These are phyloP conservation scores for Aspergillus nanangensis DNA, from an alignment of 495 filamentous ascomycete genomes.

Conservation along the genomic window DNA sequence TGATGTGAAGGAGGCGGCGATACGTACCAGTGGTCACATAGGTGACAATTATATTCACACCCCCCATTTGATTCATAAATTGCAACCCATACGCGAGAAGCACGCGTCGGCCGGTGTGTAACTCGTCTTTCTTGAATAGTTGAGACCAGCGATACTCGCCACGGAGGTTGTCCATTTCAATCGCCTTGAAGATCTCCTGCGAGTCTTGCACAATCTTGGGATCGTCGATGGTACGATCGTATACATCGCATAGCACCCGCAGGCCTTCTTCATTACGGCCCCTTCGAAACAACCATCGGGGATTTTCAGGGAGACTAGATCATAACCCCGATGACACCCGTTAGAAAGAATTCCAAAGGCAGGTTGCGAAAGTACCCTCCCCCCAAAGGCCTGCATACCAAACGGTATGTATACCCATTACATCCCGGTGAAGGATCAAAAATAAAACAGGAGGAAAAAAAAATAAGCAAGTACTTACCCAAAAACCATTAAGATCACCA, in stretches of 20 bases:
- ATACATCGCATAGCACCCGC: slow-evolving; percentile 45
- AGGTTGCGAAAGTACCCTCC: too few species aligned
- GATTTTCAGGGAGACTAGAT: slow-evolving; percentile 37
- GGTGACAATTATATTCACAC: slow-evolving; percentile 51
- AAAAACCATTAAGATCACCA: slow-evolving; percentile 29
- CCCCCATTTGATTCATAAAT: slow-evolving; percentile 46
- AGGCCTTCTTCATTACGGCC: slow-evolving; percentile 40
- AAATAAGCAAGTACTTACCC: slow-evolving; percentile 20
- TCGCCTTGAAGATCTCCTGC: slow-evolving; percentile 39
- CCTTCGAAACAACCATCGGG: slow-evolving; percentile 40
- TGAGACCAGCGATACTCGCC: slow-evolving; percentile 42
- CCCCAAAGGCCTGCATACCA: too few species aligned
- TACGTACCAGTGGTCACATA: slow-evolving; percentile 40
- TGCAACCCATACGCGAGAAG: slow-evolving; percentile 48
- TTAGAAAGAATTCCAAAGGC: too few species aligned
- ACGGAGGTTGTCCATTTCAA: slow-evolving; percentile 37
- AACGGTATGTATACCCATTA: neutral
- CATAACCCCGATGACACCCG: too few species aligned
- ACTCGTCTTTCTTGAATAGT: slow-evolving; percentile 46
- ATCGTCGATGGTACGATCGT: slow-evolving; percentile 33
- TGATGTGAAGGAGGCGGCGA: neutral
- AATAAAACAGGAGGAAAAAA: neutral
- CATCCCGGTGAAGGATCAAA: neutral
- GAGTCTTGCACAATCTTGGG: slow-evolving; percentile 40
- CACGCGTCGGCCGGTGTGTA: slow-evolving; percentile 48